phyloP scores from a whole-genome alignment of 306 rosid genomes.

The Crataegus laevigata region DNA sequence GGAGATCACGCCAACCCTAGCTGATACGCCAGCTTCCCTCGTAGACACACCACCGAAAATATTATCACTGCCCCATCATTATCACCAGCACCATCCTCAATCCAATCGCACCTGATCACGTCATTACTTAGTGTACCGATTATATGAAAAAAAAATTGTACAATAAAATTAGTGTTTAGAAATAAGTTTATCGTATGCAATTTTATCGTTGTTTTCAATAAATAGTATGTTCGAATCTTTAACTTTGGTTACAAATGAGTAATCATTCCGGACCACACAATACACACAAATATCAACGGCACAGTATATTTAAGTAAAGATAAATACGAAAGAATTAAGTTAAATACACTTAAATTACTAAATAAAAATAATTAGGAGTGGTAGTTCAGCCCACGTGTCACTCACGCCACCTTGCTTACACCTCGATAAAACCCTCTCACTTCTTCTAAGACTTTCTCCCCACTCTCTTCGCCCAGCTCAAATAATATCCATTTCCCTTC shows the following conservation, averaged over 20 bases:
- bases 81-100: too few species aligned
- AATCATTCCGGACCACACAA: too few species aligned
- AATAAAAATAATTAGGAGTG: not conserved
- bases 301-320: not conserved
- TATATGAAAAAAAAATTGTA: too few species aligned
- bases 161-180: too few species aligned
- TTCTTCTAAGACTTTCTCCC: not conserved
- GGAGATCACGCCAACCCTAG: not conserved
- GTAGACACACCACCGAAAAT: not conserved
- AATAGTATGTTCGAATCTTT: rapidly evolving
- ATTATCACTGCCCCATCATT: too few species aligned
- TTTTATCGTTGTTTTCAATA: too few species aligned
- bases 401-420: not conserved
- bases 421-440: not conserved
- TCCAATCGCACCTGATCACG: not conserved
- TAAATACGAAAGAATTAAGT: not conserved
- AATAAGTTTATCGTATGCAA: too few species aligned
- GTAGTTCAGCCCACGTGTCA: not conserved
- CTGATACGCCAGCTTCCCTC: not conserved
- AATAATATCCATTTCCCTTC: not conserved
- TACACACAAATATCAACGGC: too few species aligned
- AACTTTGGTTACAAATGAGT: rapidly evolving
- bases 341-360: not conserved
- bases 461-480: not conserved
- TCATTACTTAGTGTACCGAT: too few species aligned